Evolutionary conservation across 2,329 filamentous ascomycete species (phyloP), one percentile per base, ranked within the genome.

Genomic region (Ceratocystiopsis sp.): DNA sequence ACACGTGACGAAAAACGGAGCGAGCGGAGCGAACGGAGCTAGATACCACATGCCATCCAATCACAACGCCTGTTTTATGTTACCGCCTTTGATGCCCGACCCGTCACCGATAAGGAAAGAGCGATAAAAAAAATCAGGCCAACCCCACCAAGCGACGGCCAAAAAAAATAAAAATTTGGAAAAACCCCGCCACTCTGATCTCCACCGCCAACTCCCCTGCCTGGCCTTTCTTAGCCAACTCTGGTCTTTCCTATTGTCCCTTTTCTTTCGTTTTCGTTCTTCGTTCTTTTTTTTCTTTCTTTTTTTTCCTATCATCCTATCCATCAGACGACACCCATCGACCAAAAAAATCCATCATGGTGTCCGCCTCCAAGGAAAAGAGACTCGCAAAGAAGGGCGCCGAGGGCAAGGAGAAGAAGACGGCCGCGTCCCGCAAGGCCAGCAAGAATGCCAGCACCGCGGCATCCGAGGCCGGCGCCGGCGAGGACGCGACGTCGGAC

Each of bases 361-460:
- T 78, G 57, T 80, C 77, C 48, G 66, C 75, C 49, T 77, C 77
- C 58, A 82, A 82, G 64, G 75, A 79, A 54, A 80, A 80, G 68
- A 69, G 78, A 61, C 69, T 80, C 51, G 77, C 77, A 46, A 80
- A 80, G 69, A 78, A 77, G 68, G 74, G 73, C 52, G 75, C 73
- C 57, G 68, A 83, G 41, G 83, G 80, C 61, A 80, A 80, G 63
- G 76, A 79, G 54, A 80, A 84, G 67, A 87, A 89, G 73, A 80
- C 80, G 18, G 73, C 77, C 50, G 73, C 79, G 53, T 79, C 76
- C 43, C 58, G 64, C 52, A 82, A 80, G 66, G 68, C 77, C 52
- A 73, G 73, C 58, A 79, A 80, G 62, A 62, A 55, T 49, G 63
- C 66, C 48, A 80, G 75, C 49, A 69, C 69, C 54, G 71, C 78